These are phyloP conservation scores for Rutidosis leptorrhynchoides DNA, from an alignment of 129 eudicot genomes.

Conservation along the genomic window DNA sequence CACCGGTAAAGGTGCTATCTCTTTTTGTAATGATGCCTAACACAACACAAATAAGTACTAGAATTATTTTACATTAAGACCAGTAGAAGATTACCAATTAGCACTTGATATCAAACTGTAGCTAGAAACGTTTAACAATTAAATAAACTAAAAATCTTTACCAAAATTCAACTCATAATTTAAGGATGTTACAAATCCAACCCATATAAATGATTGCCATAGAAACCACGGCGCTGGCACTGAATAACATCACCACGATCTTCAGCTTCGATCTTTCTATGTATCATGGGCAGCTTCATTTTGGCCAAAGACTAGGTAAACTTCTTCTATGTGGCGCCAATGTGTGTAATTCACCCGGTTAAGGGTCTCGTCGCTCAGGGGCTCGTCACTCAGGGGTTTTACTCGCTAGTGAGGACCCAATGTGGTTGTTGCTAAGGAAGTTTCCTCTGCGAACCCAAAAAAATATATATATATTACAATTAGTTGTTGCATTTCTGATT, in stretches of 20 bases:
- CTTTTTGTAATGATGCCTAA: too few species aligned
- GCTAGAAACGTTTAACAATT: conserved; percentile 24
- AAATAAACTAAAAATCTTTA: neutral
- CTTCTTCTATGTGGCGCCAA: too few species aligned
- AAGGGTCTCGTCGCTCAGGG: too few species aligned
- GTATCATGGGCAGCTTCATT: conserved; percentile 86
- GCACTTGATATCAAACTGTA: conserved; percentile 10
- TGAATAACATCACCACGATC: conserved; percentile 38
- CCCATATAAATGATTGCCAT: conserved; percentile 51
- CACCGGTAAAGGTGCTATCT: too few species aligned
- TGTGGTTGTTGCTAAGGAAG: too few species aligned
- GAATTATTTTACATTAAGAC: too few species aligned
- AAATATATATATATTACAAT: conserved; percentile 96
- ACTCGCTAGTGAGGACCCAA: too few species aligned
- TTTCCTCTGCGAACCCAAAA: too few species aligned
- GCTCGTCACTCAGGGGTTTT: too few species aligned
- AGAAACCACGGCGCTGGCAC: conserved; percentile 58
- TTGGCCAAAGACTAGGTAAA: conserved; percentile 73
- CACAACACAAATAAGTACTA: conserved; percentile 3
- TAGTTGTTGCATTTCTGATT: conserved; percentile 72
- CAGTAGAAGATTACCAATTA: neutral
- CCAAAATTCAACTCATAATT: conserved; percentile 10
- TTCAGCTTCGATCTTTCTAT: conserved; percentile 36
- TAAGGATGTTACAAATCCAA: conserved; percentile 12
- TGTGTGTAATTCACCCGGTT: too few species aligned